Percentiles rank a stretch among this genome's conserved stretches.
Conservation (phyloP, 2,329 filamentous ascomycete species). For the Neocucurbitaria cava region DNA sequence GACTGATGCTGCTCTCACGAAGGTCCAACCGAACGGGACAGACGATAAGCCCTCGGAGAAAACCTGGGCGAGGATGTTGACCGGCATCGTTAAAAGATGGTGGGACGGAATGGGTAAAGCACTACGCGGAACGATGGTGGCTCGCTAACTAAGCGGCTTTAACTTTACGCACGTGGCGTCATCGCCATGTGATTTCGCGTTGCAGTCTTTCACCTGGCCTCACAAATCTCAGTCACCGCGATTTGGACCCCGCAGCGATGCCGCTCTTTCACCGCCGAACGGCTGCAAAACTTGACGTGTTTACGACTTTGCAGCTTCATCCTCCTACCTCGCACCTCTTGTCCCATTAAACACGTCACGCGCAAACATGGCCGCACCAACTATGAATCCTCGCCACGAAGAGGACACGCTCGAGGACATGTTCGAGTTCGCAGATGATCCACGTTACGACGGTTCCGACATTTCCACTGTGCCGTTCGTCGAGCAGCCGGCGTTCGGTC, state of each 20-base stretch:
- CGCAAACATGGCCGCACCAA: slow-evolving; percentile 14
- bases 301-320: background rate
- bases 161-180: slow-evolving; percentile 33
- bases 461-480: slow-evolving; percentile 66
- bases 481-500: slow-evolving; percentile 64
- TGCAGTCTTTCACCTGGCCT: slow-evolving; percentile 6
- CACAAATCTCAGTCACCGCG: background rate
- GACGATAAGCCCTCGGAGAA: slow-evolving; percentile 61
- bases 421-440: slow-evolving; percentile 1
- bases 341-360: background rate
- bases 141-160: slow-evolving; percentile 32
- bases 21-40: slow-evolving; percentile 61
- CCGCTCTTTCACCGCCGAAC: slow-evolving; percentile 17
- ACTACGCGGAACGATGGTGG: slow-evolving; percentile 31
- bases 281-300: background rate
- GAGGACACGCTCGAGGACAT: slow-evolving; percentile 19
- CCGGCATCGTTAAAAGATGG: slow-evolving; percentile 60
- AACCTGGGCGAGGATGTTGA: slow-evolving; percentile 64
- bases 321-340: background rate
- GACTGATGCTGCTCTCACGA: slow-evolving; percentile 61
- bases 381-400: slow-evolving; percentile 2
- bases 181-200: slow-evolving; percentile 37
- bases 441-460: slow-evolving; percentile 51
- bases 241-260: slow-evolving; percentile 8
- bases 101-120: slow-evolving; percentile 27